phyloP scores from a whole-genome alignment of 73 alveolate species.

The Tetrahymena elliotti region DNA sequence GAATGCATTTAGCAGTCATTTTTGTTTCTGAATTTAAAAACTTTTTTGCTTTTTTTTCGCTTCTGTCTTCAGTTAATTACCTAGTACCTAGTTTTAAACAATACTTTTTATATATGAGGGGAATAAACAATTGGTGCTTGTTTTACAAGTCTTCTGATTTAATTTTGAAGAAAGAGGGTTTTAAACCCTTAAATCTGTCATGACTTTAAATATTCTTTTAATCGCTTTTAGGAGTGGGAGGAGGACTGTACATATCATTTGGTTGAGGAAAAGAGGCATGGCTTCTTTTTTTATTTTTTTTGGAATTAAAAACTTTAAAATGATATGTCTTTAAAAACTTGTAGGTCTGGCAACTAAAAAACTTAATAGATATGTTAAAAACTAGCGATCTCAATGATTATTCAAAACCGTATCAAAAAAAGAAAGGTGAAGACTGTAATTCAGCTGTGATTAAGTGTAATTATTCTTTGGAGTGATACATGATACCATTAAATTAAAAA shows the following conservation, averaged over 20 bases:
- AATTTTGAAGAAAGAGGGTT: neutral
- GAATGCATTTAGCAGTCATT: neutral
- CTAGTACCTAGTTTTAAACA: neutral
- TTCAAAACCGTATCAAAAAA: neutral
- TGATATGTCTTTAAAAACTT: neutral
- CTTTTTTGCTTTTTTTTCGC: neutral
- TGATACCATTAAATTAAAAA: neutral
- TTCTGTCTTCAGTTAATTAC: neutral
- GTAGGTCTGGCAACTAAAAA: neutral
- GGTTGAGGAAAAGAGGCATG: conserved; percentile 3
- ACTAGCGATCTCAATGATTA: neutral
- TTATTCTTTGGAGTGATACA: neutral
- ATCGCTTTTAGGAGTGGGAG: neutral
- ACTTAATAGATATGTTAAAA: neutral
- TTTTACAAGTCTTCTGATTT: neutral
- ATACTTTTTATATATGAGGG: neutral
- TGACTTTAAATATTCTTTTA: neutral
- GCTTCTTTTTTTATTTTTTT: neutral
- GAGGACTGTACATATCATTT: neutral
- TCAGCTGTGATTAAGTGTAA: neutral
- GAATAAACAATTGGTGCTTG: neutral
- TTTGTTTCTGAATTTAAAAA: neutral
- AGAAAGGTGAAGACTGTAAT: neutral
- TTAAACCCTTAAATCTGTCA: neutral
- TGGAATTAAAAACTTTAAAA: neutral